Evolutionary conservation across 1,139 yeast genomes (phyloP).

Genomic region (Yamadazyma triangularis): DNA sequence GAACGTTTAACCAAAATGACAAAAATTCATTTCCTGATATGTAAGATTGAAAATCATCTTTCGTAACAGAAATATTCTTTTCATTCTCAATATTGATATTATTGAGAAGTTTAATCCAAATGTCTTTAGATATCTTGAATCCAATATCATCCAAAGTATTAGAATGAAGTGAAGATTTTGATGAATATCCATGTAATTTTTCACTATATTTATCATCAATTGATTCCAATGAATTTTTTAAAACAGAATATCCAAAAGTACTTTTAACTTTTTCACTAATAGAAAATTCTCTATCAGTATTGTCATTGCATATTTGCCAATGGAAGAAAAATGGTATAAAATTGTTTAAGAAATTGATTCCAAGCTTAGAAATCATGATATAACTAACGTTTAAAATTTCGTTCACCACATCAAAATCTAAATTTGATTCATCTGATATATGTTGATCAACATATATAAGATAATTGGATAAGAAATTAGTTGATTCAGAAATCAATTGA

Average conservation of each 20-base stretch:
- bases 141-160: constrained; percentile 24
- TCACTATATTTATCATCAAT: constrained; percentile 29
- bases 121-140: constrained; percentile 20
- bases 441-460: constrained; percentile 31
- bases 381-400: constrained; percentile 24
- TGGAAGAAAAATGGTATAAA: constrained; percentile 45
- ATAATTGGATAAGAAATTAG: constrained; percentile 33
- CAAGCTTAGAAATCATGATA: constrained; percentile 28
- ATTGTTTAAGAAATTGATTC: constrained; percentile 44
- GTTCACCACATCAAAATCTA: constrained; percentile 18
- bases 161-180: constrained; percentile 19
- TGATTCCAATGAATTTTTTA: constrained; percentile 20
- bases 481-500: constrained; percentile 32
- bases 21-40: constrained; percentile 28
- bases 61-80: constrained; percentile 9
- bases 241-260: constrained; percentile 30
- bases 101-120: constrained; percentile 28
- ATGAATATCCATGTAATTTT: constrained; percentile 23
- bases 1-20: constrained; percentile 31
- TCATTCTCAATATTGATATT: constrained; percentile 3
- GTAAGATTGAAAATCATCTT: constrained; percentile 26
- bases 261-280: constrained; percentile 18
- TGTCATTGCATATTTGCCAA: constrained; percentile 29
- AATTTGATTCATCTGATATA: constrained; percentile 19
- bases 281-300: background rate